Conservation (phyloP, 2,329 filamentous ascomycete genomes). For the Fusarium tricinctum region DNA sequence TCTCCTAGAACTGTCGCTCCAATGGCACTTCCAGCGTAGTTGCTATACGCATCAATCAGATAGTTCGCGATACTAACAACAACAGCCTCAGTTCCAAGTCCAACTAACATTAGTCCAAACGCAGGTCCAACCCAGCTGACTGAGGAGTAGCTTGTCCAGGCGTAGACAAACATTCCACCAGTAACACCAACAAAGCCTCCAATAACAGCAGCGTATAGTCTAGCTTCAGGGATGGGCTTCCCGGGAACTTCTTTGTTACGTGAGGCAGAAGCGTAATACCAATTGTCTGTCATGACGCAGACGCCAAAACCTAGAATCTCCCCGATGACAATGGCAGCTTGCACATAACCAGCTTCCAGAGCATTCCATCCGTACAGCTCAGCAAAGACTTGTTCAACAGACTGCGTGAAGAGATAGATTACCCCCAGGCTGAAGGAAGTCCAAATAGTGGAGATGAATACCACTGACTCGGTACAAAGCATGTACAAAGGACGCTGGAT, state of each 20-base stretch:
- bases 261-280: conserved; percentile 38
- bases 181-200: conserved; percentile 32
- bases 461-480: conserved; percentile 30
- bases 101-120: conserved; percentile 27
- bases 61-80: conserved; percentile 36
- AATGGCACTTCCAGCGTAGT: conserved; percentile 34
- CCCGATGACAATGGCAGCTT: conserved; percentile 28
- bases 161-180: conserved; percentile 34
- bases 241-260: conserved; percentile 27
- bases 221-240: conserved; percentile 35
- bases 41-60: conserved; percentile 35
- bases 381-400: conserved; percentile 29
- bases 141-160: conserved; percentile 30
- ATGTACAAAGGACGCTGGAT: conserved; percentile 28
- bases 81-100: conserved; percentile 26
- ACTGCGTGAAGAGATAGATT: conserved; percentile 30
- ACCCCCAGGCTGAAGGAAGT: conserved; percentile 27
- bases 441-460: conserved; percentile 22
- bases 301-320: conserved; percentile 29
- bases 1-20: conserved; percentile 27
- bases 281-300: conserved; percentile 21
- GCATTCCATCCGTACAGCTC: conserved; percentile 31
- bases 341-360: conserved; percentile 21
- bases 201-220: conserved; percentile 26
- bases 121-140: conserved; percentile 30